A percentile compares a stretch with the other conserved stretches of the same genome.
These are phyloP conservation scores for Ophiocordyceps sinensis DNA, from an alignment of 2,329 filamentous ascomycete species.

Conservation along the genomic window DNA sequence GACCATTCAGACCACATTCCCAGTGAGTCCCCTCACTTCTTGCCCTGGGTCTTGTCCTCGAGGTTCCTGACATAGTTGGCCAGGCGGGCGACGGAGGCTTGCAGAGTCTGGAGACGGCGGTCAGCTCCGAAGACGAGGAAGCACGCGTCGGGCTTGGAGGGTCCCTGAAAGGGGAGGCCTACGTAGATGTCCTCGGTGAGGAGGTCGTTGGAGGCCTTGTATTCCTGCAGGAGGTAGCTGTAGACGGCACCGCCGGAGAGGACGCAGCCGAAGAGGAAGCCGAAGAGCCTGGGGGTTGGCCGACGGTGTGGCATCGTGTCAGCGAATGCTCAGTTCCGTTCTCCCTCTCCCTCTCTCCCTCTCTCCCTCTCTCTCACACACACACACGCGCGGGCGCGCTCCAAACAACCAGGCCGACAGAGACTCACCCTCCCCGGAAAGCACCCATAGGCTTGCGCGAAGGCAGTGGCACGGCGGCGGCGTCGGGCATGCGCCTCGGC, in stretches of 20 bases:
- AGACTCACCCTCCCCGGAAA: slow-evolving; percentile 44
- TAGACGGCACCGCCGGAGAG: slow-evolving; percentile 72
- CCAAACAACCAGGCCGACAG: not conserved
- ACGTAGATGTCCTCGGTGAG: slow-evolving; percentile 94
- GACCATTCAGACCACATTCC: not conserved
- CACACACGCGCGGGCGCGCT: no score
- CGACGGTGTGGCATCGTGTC: not conserved
- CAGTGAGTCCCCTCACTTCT: slow-evolving; percentile 35
- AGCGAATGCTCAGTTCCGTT: not conserved
- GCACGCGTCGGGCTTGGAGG: not conserved
- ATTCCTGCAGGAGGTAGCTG: slow-evolving; percentile 86
- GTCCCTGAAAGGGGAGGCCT: slow-evolving; percentile 25
- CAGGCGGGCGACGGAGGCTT: slow-evolving; percentile 74
- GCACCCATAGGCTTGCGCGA: slow-evolving; percentile 44
- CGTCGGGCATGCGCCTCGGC: slow-evolving; percentile 25
- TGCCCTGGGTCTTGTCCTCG: slow-evolving; percentile 66
- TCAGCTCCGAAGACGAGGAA: not conserved
- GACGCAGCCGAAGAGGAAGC: slow-evolving; percentile 76
- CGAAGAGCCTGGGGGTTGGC: slow-evolving; percentile 52
- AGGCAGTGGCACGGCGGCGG: slow-evolving; percentile 28
- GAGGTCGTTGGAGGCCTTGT: slow-evolving; percentile 84
- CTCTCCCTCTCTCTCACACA: no score
- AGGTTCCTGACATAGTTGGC: slow-evolving; percentile 70
- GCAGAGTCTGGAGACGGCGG: slow-evolving; percentile 50
- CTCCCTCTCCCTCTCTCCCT: not conserved